These are phyloP conservation scores for Stevia rebaudiana DNA, from an alignment of 140 eudicot genomes.

Conservation along the genomic window DNA sequence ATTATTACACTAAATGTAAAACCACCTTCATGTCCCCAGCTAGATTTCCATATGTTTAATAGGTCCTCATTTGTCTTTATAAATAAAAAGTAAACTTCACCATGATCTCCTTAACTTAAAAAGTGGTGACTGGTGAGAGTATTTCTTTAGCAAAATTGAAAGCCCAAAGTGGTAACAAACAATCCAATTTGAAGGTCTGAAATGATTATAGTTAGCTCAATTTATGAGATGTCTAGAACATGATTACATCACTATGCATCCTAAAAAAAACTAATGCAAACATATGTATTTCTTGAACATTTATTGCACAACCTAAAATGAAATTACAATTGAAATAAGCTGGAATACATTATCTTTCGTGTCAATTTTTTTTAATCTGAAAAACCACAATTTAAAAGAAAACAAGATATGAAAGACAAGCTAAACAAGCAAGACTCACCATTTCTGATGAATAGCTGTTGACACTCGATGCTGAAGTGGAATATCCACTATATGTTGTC, in stretches of 20 bases:
- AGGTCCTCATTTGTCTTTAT: not conserved
- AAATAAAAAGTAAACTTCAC: slow-evolving; percentile 7
- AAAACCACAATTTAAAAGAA: not conserved
- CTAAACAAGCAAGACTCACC: slow-evolving; percentile 9
- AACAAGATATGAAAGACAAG: not conserved
- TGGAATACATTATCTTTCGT: not conserved
- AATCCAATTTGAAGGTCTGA: slow-evolving; percentile 3
- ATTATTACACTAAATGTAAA: no score
- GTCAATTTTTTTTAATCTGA: not conserved
- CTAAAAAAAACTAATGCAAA: slow-evolving; percentile 14
- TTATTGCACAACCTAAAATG: slow-evolving; percentile 10
- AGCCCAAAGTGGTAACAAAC: slow-evolving; percentile 9
- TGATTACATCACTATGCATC: slow-evolving; percentile 4
- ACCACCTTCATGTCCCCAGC: no score
- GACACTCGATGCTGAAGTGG: slow-evolving; percentile 1
- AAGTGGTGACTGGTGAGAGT: not conserved
- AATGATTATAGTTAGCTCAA: not conserved
- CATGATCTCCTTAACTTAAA: slow-evolving; percentile 1
- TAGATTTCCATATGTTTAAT: not conserved
- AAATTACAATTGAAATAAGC: not conserved
- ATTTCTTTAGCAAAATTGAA: slow-evolving; percentile 4
- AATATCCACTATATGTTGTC: not conserved
- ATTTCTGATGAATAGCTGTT: not conserved
- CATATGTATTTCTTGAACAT: not conserved
- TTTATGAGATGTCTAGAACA: slow-evolving; percentile 12